Evolutionary conservation across 495 filamentous ascomycete species (phyloP), one percentile per base, ranked within the genome.

Genomic region (Eremomyces bilateralis): DNA sequence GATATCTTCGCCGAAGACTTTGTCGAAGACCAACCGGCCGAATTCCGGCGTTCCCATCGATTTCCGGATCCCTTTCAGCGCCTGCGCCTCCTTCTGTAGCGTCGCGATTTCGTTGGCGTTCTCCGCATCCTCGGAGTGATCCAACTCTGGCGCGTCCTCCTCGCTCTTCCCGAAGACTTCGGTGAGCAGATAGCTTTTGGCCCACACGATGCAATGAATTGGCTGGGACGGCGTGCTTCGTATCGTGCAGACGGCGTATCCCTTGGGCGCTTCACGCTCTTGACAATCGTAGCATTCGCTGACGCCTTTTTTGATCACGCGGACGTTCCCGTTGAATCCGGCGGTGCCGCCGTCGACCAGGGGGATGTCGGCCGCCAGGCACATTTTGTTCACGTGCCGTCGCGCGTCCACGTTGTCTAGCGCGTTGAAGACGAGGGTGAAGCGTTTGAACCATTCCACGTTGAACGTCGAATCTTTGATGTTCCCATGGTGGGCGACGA

Each of bases 141-240:
- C 83, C 24, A 95, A 64, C 6, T 75, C 71, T 1, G 67, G 58
- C 12, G 70, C 64, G 35, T 84, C 73, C 39, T 90, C 79, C 53
- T 95, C 88, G 42, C 83, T 91, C 1, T 67, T 71, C 1, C 88
- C 88, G 44, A 93, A 95, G 4, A 99, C 72, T 47, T 95, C 85
- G 38, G 79, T 80, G 39, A 95, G 71, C 10, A 99, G 68, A 48
- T 92, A 95, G 47, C 80, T 91, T 61, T 95, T 99, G 0, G 68
- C 84, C 88, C 88, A 99, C n/a, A 95, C 84, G 31, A 99, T 99
- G 58, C 88, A 95, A 52, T 99, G 88, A 18, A 99, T 94, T 0
- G 84, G 83, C 45, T 95, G 84, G 36, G 73, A 80, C 0, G 88
- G 88, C 1, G 80, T 95, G 47, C 80, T 92, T 48, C 88, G 70